Conservation (phyloP, 805 yeast species). For the Blastobotrys chiropterorum region DNA sequence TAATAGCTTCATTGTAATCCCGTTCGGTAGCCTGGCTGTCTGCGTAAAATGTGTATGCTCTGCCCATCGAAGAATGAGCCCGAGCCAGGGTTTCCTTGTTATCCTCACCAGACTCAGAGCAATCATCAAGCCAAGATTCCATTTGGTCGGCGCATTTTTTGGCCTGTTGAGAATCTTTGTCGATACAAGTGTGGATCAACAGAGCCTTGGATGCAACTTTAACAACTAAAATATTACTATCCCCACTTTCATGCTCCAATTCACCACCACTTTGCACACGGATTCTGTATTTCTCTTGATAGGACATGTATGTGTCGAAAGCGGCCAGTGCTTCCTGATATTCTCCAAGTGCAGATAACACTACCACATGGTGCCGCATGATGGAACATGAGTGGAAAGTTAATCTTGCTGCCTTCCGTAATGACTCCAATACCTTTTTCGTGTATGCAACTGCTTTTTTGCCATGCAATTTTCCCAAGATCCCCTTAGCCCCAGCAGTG, state of each 20-base stretch:
- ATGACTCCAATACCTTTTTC: slow-evolving; percentile 11
- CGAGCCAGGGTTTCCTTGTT: slow-evolving; percentile 8
- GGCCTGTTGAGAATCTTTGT: slow-evolving; percentile 13
- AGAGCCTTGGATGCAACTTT: slow-evolving; percentile 10
- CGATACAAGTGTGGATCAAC: slow-evolving; percentile 10
- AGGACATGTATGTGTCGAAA: slow-evolving; percentile 27
- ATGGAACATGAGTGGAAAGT: slow-evolving; percentile 32
- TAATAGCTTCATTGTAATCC: slow-evolving; percentile 12
- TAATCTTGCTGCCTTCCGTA: slow-evolving; percentile 18
- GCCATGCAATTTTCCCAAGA: slow-evolving; percentile 3
- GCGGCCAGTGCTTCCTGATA: slow-evolving; percentile 29
- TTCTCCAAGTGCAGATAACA: slow-evolving; percentile 24
- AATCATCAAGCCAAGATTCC: slow-evolving; percentile 9
- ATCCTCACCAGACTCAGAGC: neutral
- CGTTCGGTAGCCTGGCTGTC: slow-evolving; percentile 8
- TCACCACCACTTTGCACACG: slow-evolving; percentile 23
- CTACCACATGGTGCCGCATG: slow-evolving; percentile 26
- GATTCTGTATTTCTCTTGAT: slow-evolving; percentile 25
- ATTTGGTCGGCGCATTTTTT: slow-evolving; percentile 18
- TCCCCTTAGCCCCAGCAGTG: slow-evolving; percentile 12
- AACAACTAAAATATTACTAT: slow-evolving; percentile 12
- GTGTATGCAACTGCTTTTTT: slow-evolving; percentile 13
- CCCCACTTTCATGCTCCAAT: slow-evolving; percentile 19
- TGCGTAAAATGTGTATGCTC: slow-evolving; percentile 10
- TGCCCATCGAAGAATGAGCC: slow-evolving; percentile 17